Base-by-base conservation (phyloP, 257 asterid genomes). In the Fraxinus quadrangulata region DNA sequence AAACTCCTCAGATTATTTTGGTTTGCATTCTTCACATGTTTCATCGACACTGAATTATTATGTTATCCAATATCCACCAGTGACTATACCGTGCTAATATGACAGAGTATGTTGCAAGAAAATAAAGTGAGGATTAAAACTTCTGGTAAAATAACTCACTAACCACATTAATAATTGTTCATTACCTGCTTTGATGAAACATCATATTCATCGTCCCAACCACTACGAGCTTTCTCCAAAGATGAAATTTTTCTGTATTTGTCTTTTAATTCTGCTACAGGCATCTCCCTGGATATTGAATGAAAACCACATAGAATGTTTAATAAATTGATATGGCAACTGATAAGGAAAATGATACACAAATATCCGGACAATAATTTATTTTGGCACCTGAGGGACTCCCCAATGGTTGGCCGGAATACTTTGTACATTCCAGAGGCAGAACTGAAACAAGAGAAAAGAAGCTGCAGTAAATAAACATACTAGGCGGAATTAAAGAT, bases 381-480 rank as follows among this genome's bases (percentile, higher is more conserved):
- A 61, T 61, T 77, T 59, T 68, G 67, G 84, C 65, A 96, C 99
- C 99, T 93, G 84, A 95, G 86, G 75, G 97, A 91, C 84, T 95
- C 99, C 84, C 99, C 98, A 54, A 92, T 85, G 78, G 94, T 88
- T 70, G 98, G 99, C 70, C 99, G 98, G 85, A 70, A 90, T 79
- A 96, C 83, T 87, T 92, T 92, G 90, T 82, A 92, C 88, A 83
- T 75, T 81, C 93, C 91, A 77, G 97, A 85, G 81, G 88, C 89
- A 85, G 89, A 84, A 74, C 99, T 96, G 92, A 81, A 89, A 74
- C 73, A 71, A 75, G 72, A 83, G 42, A 78, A 81, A 17, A 69
- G 65, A 73, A 81, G 30, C 19, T 66, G 76, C 67, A 73, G 68
- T 33, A 82, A 14, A 77, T 75, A 14, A 72, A 73, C 36, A 72